Evolutionary conservation across 768 basidiomycete species (phyloP), one percentile per base, ranked within the genome.

Genomic region (Russula vinacea): DNA sequence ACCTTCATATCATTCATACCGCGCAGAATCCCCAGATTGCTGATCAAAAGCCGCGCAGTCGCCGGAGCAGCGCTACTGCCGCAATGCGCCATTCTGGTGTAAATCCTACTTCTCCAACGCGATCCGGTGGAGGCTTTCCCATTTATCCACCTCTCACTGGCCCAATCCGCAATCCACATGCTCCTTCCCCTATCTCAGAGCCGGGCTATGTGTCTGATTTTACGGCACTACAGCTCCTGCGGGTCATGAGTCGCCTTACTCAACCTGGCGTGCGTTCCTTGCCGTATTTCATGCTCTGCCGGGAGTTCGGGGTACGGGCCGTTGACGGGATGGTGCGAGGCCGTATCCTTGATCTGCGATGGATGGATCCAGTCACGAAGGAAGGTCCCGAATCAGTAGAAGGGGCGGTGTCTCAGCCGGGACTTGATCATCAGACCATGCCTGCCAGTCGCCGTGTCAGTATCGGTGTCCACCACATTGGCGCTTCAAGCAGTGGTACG

Each of bases 301-400:
- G 89, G 45, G 90, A 93, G 73, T 76, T 93, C n/a, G 92, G 92
- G 3, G 89, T 89, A 52, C 80, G 84, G 10, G 88, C 89, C 5
- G 89, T 93, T 9, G 92, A 93, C 71, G 90, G 88, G 32, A 89
- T 93, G 89, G 83, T 94, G 53, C 85, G 86, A 65, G 89, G 86
- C 1, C 80, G 86, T 58, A 84, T 93, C 56, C 74, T 91, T 59
- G 88, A 90, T 71, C 72, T 91, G 67, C 79, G 89, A 57, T 91
- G 89, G 89, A 89, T 87, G 56, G 87, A 89, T 66, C 77, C 84
- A 1, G 79, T 89, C 29, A 83, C 85, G 54, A 79, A 76, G 68
- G 87, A 88, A 71, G 76, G 73, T 58, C 75, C 70, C 29, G 79
- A 78, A 57, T 75, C 73, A 14, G 52, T 33, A 37, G 69, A 64